These are phyloP conservation scores for Sporisorium sorghi DNA, from an alignment of 1,284 basidiomycete genomes.

Conservation along the genomic window DNA sequence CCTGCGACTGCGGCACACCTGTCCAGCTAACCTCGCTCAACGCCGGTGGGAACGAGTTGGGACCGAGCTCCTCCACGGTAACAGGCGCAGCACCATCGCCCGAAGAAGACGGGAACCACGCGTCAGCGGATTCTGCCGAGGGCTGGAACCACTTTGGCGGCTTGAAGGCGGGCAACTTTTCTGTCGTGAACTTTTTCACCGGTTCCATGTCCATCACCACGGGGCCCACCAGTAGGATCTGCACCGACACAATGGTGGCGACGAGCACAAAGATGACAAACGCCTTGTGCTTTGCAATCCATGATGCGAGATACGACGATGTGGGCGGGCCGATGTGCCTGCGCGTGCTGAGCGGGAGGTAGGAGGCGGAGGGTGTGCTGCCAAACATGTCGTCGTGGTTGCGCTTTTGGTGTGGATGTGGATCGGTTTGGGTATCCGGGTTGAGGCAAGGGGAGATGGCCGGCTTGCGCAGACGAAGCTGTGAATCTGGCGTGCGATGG, in stretches of 20 bases:
- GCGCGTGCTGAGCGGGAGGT: constrained; percentile 40
- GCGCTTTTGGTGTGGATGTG: no score
- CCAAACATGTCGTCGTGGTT: constrained; percentile 33
- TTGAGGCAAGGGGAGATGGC: not conserved
- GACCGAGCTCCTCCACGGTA: constrained; percentile 14
- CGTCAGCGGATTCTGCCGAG: constrained; percentile 20
- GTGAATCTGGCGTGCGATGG: constrained; percentile 1
- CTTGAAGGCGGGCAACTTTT: constrained; percentile 26
- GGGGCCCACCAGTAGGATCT: constrained; percentile 39
- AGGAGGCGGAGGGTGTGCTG: constrained; percentile 32
- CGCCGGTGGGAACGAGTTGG: constrained; percentile 29
- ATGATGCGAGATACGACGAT: constrained; percentile 38
- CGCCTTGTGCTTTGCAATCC: constrained; percentile 51
- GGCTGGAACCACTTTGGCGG: constrained; percentile 30
- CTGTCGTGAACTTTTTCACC: constrained; percentile 35
- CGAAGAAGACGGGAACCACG: constrained; percentile 32
- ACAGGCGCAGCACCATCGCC: not conserved
- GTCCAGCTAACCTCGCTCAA: constrained; percentile 21
- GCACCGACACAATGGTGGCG: constrained; percentile 35
- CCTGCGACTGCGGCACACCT: constrained; percentile 14
- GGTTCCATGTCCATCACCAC: constrained; percentile 42
- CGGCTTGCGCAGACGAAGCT: constrained; percentile 34
- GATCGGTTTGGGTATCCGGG: not conserved
- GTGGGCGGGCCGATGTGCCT: constrained; percentile 26
- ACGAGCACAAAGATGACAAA: constrained; percentile 42